A percentile compares a stretch with the other conserved stretches of the same genome.
Evolutionary conservation across 805 yeast species (phyloP).

Genomic region (Starmerella floris): DNA sequence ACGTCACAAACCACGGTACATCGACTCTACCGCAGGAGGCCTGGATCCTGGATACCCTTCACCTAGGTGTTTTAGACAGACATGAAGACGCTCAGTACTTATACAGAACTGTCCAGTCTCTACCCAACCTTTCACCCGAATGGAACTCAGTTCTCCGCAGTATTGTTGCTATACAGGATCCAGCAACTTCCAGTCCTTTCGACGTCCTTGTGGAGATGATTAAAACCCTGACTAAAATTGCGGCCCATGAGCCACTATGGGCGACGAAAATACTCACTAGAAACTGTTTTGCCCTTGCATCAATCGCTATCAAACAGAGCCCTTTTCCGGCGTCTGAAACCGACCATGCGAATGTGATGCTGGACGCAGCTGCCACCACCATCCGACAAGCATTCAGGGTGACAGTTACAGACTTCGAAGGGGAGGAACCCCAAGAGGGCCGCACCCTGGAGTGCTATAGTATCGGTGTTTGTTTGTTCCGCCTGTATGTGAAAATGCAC

Average conservation of each 20-base stretch:
- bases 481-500: conserved; percentile 17
- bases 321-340: neutral
- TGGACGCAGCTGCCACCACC: conserved; percentile 9
- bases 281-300: conserved; percentile 2
- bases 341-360: neutral
- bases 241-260: conserved; percentile 1
- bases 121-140: neutral
- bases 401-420: conserved; percentile 11
- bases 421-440: conserved; percentile 13
- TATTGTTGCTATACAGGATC: neutral
- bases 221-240: conserved; percentile 4
- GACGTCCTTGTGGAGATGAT: neutral
- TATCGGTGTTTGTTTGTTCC: conserved; percentile 13
- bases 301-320: neutral
- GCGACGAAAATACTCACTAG: neutral
- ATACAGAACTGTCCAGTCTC: neutral
- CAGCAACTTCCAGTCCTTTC: neutral
- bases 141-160: neutral
- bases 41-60: neutral
- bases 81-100: neutral
- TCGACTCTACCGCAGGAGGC: neutral
- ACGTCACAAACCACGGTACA: neutral
- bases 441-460: conserved; percentile 16
- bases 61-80: neutral
- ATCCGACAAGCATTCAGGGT: conserved; percentile 15